Percentiles rank a stretch among this genome's conserved stretches.
Conservation (phyloP, 2,329 filamentous ascomycete species). For the Pochonia chlamydosporia region DNA sequence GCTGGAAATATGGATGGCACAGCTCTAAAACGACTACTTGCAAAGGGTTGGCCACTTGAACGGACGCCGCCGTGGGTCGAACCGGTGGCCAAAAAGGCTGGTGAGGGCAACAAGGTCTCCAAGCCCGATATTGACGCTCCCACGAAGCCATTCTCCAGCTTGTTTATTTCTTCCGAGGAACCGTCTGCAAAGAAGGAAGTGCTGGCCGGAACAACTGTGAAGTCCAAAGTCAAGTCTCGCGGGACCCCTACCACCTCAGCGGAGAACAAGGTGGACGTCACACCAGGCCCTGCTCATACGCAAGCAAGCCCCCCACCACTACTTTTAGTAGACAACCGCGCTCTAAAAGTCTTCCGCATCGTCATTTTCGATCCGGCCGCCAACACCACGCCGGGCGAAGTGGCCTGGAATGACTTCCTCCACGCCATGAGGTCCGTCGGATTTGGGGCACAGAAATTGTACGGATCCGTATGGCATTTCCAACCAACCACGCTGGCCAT, state of each 20-base stretch:
- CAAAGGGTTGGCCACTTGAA: slow-evolving; percentile 29
- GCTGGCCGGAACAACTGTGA: slow-evolving; percentile 3
- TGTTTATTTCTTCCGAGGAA: slow-evolving; percentile 11
- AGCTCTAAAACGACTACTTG: slow-evolving; percentile 19
- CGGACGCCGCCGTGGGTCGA: slow-evolving; percentile 46
- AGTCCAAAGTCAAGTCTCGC: slow-evolving; percentile 15
- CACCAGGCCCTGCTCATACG: not conserved
- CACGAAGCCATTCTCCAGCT: slow-evolving; percentile 18
- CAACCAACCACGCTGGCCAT: slow-evolving; percentile 33
- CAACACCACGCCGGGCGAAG: slow-evolving; percentile 36
- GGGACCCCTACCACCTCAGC: not conserved
- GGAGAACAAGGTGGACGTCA: not conserved
- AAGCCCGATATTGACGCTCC: not conserved
- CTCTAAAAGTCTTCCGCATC: slow-evolving; percentile 28
- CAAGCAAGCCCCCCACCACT: not conserved
- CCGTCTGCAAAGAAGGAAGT: not conserved
- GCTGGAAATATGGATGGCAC: slow-evolving; percentile 2
- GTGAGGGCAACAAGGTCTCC: not conserved
- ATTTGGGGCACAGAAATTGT: slow-evolving; percentile 49
- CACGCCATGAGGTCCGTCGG: slow-evolving; percentile 45
- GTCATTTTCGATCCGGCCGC: slow-evolving; percentile 35
- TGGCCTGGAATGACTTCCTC: slow-evolving; percentile 48
- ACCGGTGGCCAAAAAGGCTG: slow-evolving; percentile 13
- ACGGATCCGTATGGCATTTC: slow-evolving; percentile 58
- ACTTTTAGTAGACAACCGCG: slow-evolving; percentile 23